Evolutionary conservation across 768 basidiomycete species (phyloP).

Genomic region (Russula sp.): DNA sequence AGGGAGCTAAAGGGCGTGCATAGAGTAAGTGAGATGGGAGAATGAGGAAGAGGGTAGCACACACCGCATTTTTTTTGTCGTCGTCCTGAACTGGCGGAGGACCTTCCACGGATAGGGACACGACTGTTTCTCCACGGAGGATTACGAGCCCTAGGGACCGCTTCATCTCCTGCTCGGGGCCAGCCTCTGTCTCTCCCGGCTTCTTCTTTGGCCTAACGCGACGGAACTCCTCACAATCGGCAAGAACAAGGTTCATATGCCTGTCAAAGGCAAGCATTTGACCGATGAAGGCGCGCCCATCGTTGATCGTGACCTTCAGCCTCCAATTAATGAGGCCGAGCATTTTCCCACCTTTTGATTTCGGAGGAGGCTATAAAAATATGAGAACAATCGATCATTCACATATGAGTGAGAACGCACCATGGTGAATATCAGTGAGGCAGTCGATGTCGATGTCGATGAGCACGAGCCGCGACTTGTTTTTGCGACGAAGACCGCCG

Average conservation of each 20-base stretch:
- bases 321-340: constrained; percentile 96
- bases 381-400: neutral
- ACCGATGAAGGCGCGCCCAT: constrained; percentile 90
- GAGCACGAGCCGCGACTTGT: constrained; percentile 23
- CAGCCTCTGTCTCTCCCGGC: constrained; percentile 63
- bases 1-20: constrained; percentile 50
- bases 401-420: constrained; percentile 12
- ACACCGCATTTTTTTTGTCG: constrained; percentile 76
- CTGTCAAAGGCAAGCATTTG: constrained; percentile 99
- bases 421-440: constrained; percentile 21
- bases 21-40: constrained; percentile 20
- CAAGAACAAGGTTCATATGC: constrained; percentile 98
- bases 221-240: constrained; percentile 97
- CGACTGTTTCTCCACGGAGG: constrained; percentile 92
- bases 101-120: constrained; percentile 91
- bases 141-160: constrained; percentile 95
- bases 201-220: constrained; percentile 91
- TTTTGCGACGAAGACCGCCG: neutral
- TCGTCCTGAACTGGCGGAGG: constrained; percentile 90
- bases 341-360: constrained; percentile 98
- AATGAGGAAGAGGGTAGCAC: constrained; percentile 26
- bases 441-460: constrained; percentile 20
- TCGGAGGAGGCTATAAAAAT: constrained; percentile 71
- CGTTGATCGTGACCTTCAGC: constrained; percentile 94
- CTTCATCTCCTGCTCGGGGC: constrained; percentile 89